Evolutionary conservation across 768 basidiomycete species (phyloP).

Genomic region (Collybia mongolica): DNA sequence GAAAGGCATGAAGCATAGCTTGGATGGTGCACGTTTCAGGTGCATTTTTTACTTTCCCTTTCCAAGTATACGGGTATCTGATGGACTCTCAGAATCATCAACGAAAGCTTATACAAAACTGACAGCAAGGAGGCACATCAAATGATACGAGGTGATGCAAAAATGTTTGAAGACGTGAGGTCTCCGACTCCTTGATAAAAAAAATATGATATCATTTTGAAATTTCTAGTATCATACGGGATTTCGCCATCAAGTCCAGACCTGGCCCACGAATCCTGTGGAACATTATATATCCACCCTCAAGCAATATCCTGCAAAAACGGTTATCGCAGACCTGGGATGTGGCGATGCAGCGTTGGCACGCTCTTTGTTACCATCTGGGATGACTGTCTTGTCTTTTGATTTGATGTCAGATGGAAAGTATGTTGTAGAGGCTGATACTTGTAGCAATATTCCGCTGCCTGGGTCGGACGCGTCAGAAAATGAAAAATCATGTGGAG

Average conservation of each 20-base stretch:
- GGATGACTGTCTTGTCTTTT: conserved; percentile 70
- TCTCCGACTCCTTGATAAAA: no score
- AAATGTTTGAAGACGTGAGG: conserved; percentile 78
- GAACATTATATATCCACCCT: conserved; percentile 71
- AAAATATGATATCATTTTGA: conserved; percentile 1
- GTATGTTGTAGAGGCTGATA: conserved; percentile 90
- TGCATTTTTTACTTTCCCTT: not conserved
- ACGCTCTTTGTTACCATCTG: conserved; percentile 65
- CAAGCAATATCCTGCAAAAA: conserved; percentile 58
- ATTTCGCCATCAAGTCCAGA: conserved; percentile 86
- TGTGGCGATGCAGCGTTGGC: conserved; percentile 94
- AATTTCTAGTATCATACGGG: conserved; percentile 83
- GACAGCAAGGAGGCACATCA: conserved; percentile 69
- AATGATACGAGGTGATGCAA: conserved; percentile 84
- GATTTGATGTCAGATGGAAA: conserved; percentile 74
- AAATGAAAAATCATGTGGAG: conserved; percentile 39
- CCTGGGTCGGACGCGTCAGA: conserved; percentile 69
- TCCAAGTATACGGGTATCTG: not conserved
- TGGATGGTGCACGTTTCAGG: conserved; percentile 90
- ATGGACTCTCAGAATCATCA: conserved; percentile 64
- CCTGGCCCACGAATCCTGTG: conserved; percentile 96
- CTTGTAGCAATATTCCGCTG: conserved; percentile 74
- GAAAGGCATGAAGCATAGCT: conserved; percentile 69
- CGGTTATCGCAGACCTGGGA: conserved; percentile 89
- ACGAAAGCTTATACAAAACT: conserved; percentile 90